Base-by-base conservation (phyloP, 345 rosid genomes). In the Citrus unshiu region DNA sequence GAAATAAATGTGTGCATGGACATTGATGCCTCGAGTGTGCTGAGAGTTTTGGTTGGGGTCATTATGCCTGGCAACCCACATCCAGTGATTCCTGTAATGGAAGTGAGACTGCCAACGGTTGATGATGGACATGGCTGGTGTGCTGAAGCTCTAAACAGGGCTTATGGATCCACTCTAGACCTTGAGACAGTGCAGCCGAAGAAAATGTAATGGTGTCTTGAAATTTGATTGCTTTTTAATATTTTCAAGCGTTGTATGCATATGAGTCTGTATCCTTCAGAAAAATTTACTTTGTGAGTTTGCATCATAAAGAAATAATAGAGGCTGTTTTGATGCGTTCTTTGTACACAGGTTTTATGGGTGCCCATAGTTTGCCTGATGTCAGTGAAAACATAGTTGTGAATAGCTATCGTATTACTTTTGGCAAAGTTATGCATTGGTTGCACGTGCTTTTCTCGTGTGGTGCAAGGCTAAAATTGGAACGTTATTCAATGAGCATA, bases 101-200 rank as follows among this genome's bases (percentile, higher is more conserved):
- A 92, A 67, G 95, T 93, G 66, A 88, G 97, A 86, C 87, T 95
- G 99, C 99, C 98, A 0, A 92, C 92, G 3, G 91, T 93, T 68
- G 98, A 93, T 68, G 95, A 90, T 68, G 96, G 98, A 43, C 96
- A 93, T 70, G 96, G 95, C 46, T 93, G 97, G 97, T 91, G 93
- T 43, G 91, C 90, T 1, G 88, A 86, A 71, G 97, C 94, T 64
- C 86, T 95, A 58, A 76, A 81, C 82, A 86, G 73, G 74, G 77
- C 86, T 40, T 89, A 90, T 37, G 94, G 96, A 27, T 83, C 95
- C 32, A 58, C 82, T 68, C 82, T 93, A 6, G 93, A 87, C 85
- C 69, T 95, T 30, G 87, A 84, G 79, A 85, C 93, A n/a, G 76
- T 91, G 80, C 92, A 87, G 80, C 92, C 85, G 76, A 90, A 85